Conservation (phyloP, 345 rosid species). For the Pugionium cornutum region DNA sequence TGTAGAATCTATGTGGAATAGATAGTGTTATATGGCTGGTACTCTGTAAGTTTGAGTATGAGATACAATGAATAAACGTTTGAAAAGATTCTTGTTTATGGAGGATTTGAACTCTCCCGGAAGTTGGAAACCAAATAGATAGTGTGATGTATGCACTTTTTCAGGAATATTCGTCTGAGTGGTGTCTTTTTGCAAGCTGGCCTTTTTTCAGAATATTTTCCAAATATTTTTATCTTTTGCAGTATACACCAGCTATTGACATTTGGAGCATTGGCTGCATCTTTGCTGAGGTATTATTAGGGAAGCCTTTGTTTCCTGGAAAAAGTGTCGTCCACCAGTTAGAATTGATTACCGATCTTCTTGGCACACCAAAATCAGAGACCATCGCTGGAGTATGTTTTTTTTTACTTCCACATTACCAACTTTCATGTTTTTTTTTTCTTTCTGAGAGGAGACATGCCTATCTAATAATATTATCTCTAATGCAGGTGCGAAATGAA, state of each 20-base stretch:
- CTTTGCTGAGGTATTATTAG: slow-evolving; percentile 86
- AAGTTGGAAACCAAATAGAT: too few relatives aligned
- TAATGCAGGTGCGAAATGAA: slow-evolving; percentile 79
- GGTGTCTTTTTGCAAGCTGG: too few relatives aligned
- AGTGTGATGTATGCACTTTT: too few relatives aligned
- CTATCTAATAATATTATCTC: background rate
- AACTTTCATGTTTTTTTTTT: slow-evolving; percentile 26
- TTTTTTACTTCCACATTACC: slow-evolving; percentile 11
- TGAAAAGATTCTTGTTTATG: too few relatives aligned
- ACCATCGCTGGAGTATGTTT: slow-evolving; percentile 70
- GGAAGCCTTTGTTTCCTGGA: slow-evolving; percentile 98
- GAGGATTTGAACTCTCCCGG: too few relatives aligned
- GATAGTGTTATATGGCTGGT: background rate
- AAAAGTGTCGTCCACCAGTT: slow-evolving; percentile 92
- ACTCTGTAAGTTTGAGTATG: background rate
- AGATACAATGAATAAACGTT: too few relatives aligned
- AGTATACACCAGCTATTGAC: slow-evolving; percentile 97
- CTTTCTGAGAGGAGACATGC: background rate
- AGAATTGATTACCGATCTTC: slow-evolving; percentile 90
- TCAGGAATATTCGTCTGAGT: too few relatives aligned
- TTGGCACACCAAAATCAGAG: slow-evolving; percentile 82
- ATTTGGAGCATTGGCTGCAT: slow-evolving; percentile 96
- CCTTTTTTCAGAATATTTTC: too few relatives aligned
- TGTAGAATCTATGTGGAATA: slow-evolving; percentile 6
- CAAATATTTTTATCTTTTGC: slow-evolving; percentile 35